phyloP scores from a whole-genome alignment of 805 yeast species.

The Saturnispora mendoncae region DNA sequence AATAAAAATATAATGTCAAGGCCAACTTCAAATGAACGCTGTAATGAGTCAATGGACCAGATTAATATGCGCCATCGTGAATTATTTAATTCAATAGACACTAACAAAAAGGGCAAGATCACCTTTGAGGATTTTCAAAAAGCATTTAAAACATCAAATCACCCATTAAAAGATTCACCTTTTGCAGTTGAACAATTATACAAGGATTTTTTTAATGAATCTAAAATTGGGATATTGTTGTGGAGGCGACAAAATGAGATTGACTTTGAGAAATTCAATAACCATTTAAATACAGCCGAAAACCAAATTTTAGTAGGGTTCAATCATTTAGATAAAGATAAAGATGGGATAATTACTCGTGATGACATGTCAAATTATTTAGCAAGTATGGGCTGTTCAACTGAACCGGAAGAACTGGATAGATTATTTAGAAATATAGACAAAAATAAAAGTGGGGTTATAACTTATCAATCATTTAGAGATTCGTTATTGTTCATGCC shows the following conservation, averaged over 20 bases:
- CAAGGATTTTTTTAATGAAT: slow-evolving; percentile 33
- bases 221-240: slow-evolving; percentile 5
- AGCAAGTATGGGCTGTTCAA: slow-evolving; percentile 42
- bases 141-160: slow-evolving; percentile 41
- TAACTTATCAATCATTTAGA: slow-evolving; percentile 81
- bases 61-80: slow-evolving; percentile 29
- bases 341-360: slow-evolving; percentile 61
- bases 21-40: background rate
- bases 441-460: slow-evolving; percentile 49
- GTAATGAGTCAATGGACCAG: slow-evolving; percentile 17
- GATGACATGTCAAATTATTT: slow-evolving; percentile 64
- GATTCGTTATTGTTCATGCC: slow-evolving; percentile 80
- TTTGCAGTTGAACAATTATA: slow-evolving; percentile 52
- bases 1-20: background rate
- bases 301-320: slow-evolving; percentile 63
- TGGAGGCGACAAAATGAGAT: slow-evolving; percentile 31
- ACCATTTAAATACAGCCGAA: slow-evolving; percentile 60
- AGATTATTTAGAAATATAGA: slow-evolving; percentile 49
- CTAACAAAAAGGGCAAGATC: slow-evolving; percentile 38
- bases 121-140: slow-evolving; percentile 39
- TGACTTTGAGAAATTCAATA: slow-evolving; percentile 58
- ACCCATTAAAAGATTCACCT: slow-evolving; percentile 56
- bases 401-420: slow-evolving; percentile 45
- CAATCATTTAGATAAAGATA: slow-evolving; percentile 54
- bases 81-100: slow-evolving; percentile 39